These are phyloP conservation scores for Discostella stelligera DNA, from an alignment of 352 stramenopile species.

Conservation along the genomic window DNA sequence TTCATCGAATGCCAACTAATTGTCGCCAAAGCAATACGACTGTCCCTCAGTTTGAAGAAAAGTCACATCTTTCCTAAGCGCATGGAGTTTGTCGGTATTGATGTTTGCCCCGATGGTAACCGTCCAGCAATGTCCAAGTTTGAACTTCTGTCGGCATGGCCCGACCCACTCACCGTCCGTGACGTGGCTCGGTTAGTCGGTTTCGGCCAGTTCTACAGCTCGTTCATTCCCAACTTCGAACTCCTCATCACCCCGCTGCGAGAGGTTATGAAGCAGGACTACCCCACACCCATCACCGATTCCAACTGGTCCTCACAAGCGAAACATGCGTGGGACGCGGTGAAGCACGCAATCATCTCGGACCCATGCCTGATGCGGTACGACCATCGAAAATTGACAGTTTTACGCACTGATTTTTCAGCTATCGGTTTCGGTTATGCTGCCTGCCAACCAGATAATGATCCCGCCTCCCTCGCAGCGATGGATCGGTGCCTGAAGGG, in stretches of 20 bases:
- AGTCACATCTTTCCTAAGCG: too few relatives aligned
- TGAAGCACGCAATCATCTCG: conserved; percentile 16
- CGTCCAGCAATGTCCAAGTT: too few relatives aligned
- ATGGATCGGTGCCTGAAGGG: too few relatives aligned
- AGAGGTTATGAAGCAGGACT: background rate
- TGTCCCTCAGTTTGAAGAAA: conserved; percentile 4
- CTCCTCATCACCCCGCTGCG: background rate
- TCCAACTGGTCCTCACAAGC: background rate
- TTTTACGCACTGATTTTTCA: too few relatives aligned
- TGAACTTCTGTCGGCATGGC: background rate
- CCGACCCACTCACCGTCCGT: background rate
- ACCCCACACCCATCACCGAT: background rate
- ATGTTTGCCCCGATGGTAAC: conserved; percentile 20
- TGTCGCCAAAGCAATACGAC: background rate
- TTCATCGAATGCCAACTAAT: conserved; percentile 22
- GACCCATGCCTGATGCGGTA: too few relatives aligned
- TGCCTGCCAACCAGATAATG: too few relatives aligned
- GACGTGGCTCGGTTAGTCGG: background rate
- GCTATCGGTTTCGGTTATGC: too few relatives aligned
- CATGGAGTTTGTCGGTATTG: conserved; percentile 12
- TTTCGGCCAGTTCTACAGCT: background rate
- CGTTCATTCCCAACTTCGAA: background rate
- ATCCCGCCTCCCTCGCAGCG: too few relatives aligned
- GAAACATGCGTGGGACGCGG: background rate
- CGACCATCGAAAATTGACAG: too few relatives aligned